Evolutionary conservation across 345 rosid genomes (phyloP).

Genomic region (Populus deltoides): DNA sequence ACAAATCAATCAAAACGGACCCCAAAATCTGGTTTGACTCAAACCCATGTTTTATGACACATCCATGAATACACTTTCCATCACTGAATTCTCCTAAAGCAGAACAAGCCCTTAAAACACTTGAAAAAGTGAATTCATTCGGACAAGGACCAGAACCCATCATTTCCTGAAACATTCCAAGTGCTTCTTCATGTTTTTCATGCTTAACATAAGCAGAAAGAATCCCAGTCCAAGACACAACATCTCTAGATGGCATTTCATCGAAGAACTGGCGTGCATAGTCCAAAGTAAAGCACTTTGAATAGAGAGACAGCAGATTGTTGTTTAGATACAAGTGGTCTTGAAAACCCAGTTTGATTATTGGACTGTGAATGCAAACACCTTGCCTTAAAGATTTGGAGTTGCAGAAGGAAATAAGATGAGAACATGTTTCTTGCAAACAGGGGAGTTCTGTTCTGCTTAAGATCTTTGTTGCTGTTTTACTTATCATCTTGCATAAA

Average conservation of each 20-base stretch:
- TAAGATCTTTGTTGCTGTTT: slow-evolving; percentile 15
- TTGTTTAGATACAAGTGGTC: slow-evolving; percentile 51
- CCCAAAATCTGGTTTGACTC: slow-evolving; percentile 38
- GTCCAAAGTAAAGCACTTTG: slow-evolving; percentile 34
- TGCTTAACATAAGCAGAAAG: slow-evolving; percentile 45
- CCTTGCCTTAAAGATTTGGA: slow-evolving; percentile 42
- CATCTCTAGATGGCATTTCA: slow-evolving; percentile 61
- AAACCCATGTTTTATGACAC: slow-evolving; percentile 51
- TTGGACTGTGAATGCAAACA: slow-evolving; percentile 49
- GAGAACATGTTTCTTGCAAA: slow-evolving; percentile 44
- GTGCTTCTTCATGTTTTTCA: slow-evolving; percentile 41
- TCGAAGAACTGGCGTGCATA: slow-evolving; percentile 61
- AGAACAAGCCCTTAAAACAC: slow-evolving; percentile 48
- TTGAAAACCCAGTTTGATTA: slow-evolving; percentile 49
- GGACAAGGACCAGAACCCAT: slow-evolving; percentile 39
- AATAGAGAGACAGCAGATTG: slow-evolving; percentile 51
- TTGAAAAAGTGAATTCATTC: slow-evolving; percentile 65
- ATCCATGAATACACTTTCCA: slow-evolving; percentile 52
- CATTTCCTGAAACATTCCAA: slow-evolving; percentile 44
- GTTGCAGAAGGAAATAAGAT: slow-evolving; percentile 49
- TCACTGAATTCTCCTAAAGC: slow-evolving; percentile 36
- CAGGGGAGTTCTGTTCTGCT: slow-evolving; percentile 25
- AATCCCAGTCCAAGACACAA: slow-evolving; percentile 65
- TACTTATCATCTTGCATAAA: slow-evolving; percentile 30
- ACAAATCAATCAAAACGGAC: slow-evolving; percentile 52